Conservation (phyloP, 345 rosid species). For the Pistacia vera region DNA sequence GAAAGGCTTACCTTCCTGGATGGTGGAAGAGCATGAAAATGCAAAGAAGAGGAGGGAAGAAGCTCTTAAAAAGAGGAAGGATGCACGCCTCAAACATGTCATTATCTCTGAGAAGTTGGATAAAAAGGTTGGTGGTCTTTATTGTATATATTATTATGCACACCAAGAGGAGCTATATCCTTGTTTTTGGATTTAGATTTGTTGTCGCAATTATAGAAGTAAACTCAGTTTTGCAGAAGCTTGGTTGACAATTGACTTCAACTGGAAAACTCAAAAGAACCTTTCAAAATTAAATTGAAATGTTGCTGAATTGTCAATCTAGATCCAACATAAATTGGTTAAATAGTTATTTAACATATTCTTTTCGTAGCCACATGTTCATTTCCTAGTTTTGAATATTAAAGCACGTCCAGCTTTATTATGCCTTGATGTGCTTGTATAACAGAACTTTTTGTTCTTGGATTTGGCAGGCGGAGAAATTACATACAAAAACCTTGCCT, state of each 20-base stretch:
- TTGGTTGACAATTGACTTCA: neutral
- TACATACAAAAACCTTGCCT: constrained; percentile 71
- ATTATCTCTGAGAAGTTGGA: constrained; percentile 85
- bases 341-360: neutral
- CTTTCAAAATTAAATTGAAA: neutral
- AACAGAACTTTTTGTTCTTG: constrained; percentile 11
- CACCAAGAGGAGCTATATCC: neutral
- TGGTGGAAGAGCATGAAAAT: constrained; percentile 69
- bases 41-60: constrained; percentile 70
- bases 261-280: neutral
- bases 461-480: constrained; percentile 70
- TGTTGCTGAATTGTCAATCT: neutral
- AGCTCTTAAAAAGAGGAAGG: constrained; percentile 79
- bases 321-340: neutral
- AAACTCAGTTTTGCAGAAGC: neutral
- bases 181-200: neutral
- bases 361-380: neutral
- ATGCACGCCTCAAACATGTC: constrained; percentile 75
- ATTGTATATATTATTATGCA: constrained; percentile 10
- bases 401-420: neutral
- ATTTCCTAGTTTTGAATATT: neutral
- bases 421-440: neutral
- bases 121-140: constrained; percentile 59
- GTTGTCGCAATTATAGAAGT: neutral
- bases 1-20: constrained; percentile 86